These are phyloP conservation scores for Helotiales sp. DNA, from an alignment of 2,329 filamentous ascomycete genomes.

Conservation along the genomic window DNA sequence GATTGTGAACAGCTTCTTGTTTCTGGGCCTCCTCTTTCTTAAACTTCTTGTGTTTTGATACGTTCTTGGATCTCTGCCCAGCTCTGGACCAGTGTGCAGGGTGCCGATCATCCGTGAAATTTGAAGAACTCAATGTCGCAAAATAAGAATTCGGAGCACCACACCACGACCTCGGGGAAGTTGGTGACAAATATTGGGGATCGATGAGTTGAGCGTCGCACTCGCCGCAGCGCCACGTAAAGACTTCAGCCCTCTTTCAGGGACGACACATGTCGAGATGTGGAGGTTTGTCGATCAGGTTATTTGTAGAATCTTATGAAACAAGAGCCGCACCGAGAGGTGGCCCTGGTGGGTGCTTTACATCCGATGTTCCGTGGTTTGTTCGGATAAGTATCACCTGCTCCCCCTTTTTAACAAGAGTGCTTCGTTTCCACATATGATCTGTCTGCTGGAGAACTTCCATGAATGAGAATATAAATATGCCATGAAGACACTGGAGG, in stretches of 20 bases:
- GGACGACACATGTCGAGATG: background rate
- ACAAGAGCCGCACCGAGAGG: background rate
- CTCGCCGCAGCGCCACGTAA: conserved; percentile 1
- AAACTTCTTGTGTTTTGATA: too few relatives aligned
- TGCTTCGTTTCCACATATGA: too few relatives aligned
- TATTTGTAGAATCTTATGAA: conserved; percentile 4
- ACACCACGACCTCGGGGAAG: background rate
- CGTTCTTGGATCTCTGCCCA: too few relatives aligned
- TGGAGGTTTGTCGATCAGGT: background rate
- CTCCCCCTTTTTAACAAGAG: background rate
- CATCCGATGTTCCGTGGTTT: background rate
- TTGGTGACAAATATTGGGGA: background rate
- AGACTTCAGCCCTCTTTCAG: conserved; percentile 3
- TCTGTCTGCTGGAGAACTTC: too few relatives aligned
- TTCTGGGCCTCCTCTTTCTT: too few relatives aligned
- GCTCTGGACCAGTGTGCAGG: too few relatives aligned
- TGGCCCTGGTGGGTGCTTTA: background rate
- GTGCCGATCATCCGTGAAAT: background rate
- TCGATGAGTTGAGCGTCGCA: background rate
- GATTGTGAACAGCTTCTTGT: background rate
- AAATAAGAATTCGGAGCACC: background rate
- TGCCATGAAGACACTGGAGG: too few relatives aligned
- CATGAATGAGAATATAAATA: background rate
- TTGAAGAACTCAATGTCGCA: background rate
- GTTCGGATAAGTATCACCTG: background rate